phyloP scores from a whole-genome alignment of 176 grass and related monocot species.

The Alopecurus myosuroides region DNA sequence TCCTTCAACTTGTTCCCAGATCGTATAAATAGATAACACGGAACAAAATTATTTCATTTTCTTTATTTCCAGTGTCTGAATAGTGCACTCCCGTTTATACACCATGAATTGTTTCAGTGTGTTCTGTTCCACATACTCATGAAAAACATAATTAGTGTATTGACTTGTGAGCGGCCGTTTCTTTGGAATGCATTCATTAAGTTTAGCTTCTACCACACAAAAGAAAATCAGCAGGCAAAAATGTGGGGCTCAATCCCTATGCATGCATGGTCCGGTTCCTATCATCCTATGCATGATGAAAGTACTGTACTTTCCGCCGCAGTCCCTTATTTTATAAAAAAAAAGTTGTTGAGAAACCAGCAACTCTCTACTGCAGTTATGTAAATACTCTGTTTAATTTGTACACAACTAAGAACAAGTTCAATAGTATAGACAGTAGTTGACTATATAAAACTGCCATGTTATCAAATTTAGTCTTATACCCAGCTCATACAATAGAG shows the following conservation, averaged over 20 bases:
- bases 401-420: too few relatives aligned
- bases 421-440: too few relatives aligned
- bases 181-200: neutral
- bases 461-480: too few relatives aligned
- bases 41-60: neutral
- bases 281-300: conserved; percentile 10
- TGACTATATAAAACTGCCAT: too few relatives aligned
- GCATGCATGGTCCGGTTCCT: neutral
- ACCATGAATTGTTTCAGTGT: neutral
- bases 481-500: too few relatives aligned
- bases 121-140: neutral
- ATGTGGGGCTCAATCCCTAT: neutral
- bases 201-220: conserved; percentile 12
- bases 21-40: neutral
- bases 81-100: neutral
- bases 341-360: too few relatives aligned
- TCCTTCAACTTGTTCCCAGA: neutral
- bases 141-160: neutral
- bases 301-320: neutral
- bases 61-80: neutral
- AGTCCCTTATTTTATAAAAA: neutral
- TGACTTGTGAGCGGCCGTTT: neutral
- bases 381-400: too few relatives aligned
- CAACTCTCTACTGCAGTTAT: too few relatives aligned
- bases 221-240: neutral